phyloP scores from a whole-genome alignment of 2,329 filamentous ascomycete genomes.

The Colletotrichum orchidophilum region DNA sequence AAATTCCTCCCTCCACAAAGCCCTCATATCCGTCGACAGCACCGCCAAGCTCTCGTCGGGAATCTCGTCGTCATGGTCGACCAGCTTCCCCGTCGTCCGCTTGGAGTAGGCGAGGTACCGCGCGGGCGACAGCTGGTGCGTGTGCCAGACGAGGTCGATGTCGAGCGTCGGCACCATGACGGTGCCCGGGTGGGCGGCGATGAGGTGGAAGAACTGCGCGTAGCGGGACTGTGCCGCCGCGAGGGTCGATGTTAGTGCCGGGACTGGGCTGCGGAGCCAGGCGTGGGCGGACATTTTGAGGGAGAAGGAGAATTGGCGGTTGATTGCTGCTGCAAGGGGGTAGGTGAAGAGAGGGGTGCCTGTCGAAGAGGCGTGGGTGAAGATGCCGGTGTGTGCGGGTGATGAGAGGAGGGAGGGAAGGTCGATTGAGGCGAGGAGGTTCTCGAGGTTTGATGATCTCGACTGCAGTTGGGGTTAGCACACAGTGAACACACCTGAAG shows the following conservation, averaged over 20 bases:
- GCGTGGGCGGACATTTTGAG: constrained; percentile 51
- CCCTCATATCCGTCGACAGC: constrained; percentile 42
- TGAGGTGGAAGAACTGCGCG: constrained; percentile 46
- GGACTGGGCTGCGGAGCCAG: constrained; percentile 49
- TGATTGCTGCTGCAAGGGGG: constrained; percentile 43
- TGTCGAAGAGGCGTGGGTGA: constrained; percentile 30
- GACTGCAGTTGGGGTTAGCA: constrained; percentile 1
- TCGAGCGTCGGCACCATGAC: constrained; percentile 52
- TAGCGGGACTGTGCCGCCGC: constrained; percentile 48
- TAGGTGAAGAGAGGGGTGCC: constrained; percentile 25
- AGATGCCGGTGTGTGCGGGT: constrained; percentile 15
- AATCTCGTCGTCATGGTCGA: constrained; percentile 53
- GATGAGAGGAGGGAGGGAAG: not conserved
- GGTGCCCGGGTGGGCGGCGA: constrained; percentile 39
- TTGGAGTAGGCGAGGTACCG: constrained; percentile 39
- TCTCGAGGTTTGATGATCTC: not conserved
- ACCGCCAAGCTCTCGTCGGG: constrained; percentile 37
- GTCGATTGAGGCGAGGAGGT: constrained; percentile 2
- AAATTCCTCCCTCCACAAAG: constrained; percentile 43
- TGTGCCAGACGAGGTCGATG: constrained; percentile 55
- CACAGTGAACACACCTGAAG: too few relatives aligned
- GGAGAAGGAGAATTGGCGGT: constrained; percentile 49
- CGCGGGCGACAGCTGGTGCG: constrained; percentile 48
- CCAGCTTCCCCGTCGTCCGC: constrained; percentile 36
- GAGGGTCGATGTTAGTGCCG: constrained; percentile 42